Evolutionary conservation across 495 filamentous ascomycete species (phyloP).

Genomic region (Amniculicola lignicola): DNA sequence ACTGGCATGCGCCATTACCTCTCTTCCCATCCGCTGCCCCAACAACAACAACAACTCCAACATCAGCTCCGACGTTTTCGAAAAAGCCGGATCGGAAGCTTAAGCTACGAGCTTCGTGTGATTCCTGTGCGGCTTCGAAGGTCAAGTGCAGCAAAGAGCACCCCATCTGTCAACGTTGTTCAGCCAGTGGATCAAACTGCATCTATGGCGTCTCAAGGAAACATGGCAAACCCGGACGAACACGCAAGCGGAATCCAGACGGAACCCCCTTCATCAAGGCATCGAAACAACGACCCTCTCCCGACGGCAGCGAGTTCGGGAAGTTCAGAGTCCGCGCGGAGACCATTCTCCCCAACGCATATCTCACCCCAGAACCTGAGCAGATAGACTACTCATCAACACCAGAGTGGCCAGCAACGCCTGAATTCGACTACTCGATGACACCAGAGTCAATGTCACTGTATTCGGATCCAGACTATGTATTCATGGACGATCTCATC

Average conservation of each 20-base stretch:
- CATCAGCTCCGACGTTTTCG: too few relatives aligned
- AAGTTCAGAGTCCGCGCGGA: slow-evolving; percentile 23
- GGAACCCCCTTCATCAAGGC: slow-evolving; percentile 19
- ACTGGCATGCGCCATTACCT: too few relatives aligned
- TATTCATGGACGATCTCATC: slow-evolving; percentile 20
- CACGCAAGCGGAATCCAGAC: slow-evolving; percentile 27
- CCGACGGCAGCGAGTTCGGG: slow-evolving; percentile 17
- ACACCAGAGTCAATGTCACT: slow-evolving; percentile 10
- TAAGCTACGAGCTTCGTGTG: slow-evolving; percentile 39
- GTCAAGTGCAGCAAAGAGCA: slow-evolving; percentile 40
- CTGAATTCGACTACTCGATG: slow-evolving; percentile 19
- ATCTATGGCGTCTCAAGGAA: slow-evolving; percentile 35
- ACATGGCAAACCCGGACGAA: slow-evolving; percentile 35
- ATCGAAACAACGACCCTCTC: slow-evolving; percentile 22
- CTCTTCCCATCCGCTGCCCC: not conserved
- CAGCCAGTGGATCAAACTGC: slow-evolving; percentile 27
- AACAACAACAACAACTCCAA: not conserved
- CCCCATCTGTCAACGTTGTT: slow-evolving; percentile 34
- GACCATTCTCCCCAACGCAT: slow-evolving; percentile 9
- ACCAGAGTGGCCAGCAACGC: slow-evolving; percentile 12
- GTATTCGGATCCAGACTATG: slow-evolving; percentile 11
- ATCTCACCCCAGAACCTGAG: slow-evolving; percentile 17
- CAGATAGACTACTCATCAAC: slow-evolving; percentile 10
- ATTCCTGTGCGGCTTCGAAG: slow-evolving; percentile 38
- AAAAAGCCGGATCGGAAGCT: slow-evolving; percentile 36